Percentiles rank a stretch among this genome's conserved stretches.
phyloP scores from a whole-genome alignment of 1,139 yeast species.

The Yamadazyma conglobata region DNA sequence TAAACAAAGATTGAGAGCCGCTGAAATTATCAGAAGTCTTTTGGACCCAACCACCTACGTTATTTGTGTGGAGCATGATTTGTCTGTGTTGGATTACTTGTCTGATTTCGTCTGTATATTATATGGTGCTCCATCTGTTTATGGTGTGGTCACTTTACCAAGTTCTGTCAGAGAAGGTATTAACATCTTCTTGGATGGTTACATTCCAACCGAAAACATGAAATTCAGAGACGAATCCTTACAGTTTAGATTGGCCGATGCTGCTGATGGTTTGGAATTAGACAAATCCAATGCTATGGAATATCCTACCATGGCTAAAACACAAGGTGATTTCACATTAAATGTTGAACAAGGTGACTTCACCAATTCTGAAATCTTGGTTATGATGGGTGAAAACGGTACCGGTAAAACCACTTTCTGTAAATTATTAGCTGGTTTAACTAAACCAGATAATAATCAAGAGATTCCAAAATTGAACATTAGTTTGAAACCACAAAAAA shows the following conservation, averaged over 20 bases:
- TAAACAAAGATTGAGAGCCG: constrained; percentile 97
- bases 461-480: constrained; percentile 85
- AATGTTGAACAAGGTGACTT: constrained; percentile 82
- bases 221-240: constrained; percentile 94
- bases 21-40: constrained; percentile 84
- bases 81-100: constrained; percentile 92
- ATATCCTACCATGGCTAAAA: constrained; percentile 81
- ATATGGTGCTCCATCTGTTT: constrained; percentile 96
- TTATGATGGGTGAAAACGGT: constrained; percentile 99
- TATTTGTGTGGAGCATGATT: constrained; percentile 97
- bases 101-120: constrained; percentile 95
- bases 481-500: constrained; percentile 97
- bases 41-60: constrained; percentile 74
- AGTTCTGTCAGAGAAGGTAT: constrained; percentile 98
- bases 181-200: constrained; percentile 96
- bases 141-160: constrained; percentile 97
- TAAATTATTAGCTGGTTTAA: constrained; percentile 88
- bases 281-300: constrained; percentile 77
- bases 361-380: constrained; percentile 93
- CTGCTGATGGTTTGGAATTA: constrained; percentile 69
- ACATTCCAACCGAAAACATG: constrained; percentile 93
- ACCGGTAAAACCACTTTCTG: constrained; percentile 98
- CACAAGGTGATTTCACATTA: constrained; percentile 93
- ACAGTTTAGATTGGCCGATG: constrained; percentile 92
- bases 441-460: constrained; percentile 76